Base-by-base conservation (phyloP, 225 moss, liverwort and hornwort genomes). In the Thuidium tamariscinum region DNA sequence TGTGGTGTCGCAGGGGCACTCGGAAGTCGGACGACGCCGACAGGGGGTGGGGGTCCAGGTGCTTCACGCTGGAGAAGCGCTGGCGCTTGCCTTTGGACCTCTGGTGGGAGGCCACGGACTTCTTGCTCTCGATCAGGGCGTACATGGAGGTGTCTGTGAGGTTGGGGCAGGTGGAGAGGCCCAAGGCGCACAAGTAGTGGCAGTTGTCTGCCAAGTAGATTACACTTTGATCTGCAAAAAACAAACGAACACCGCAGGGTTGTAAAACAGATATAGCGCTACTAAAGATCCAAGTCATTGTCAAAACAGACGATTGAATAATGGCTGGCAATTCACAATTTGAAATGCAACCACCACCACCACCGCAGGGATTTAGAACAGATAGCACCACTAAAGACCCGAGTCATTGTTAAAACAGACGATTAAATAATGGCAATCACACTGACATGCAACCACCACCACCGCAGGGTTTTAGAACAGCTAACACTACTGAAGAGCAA, bases 131-230 rank as follows among this genome's bases (percentile, higher is more conserved):
- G 59, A 93, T 94, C 79, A 96, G 89, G 27, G 95, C 84, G 86
- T 95, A 92, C 96, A 96, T 96, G 16, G 95, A 88, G 74, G 79
- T 77, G 81, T 96, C 96, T 5, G 96, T 96, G 10, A 96, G 89
- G 25, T 93, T 90, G 57, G 73, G 93, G 87, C 96, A 96, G 56
- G 91, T 93, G 72, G 95, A 94, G 48, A 96, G 88, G 51, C 94
- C 95, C 66, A 96, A 86, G 3, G 90, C 94, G 81, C 95, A 93
- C 66, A 96, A 84, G 44, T 89, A 91, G 60, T 87, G 92, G 92
- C 96, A 96, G 42, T 93, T 91, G 60, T 95, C 93, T 34, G 95
- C 92, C 80, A 96, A 82, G 82, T 90, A 91, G 42, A 94, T 95
- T 23, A 96, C 95, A 88, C 94, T 95, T 85, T 89, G 92, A 91